Percentiles rank a stretch among this genome's conserved stretches.
Evolutionary conservation across 805 yeast genomes (phyloP).

Genomic region (Candida dajiaensis): DNA sequence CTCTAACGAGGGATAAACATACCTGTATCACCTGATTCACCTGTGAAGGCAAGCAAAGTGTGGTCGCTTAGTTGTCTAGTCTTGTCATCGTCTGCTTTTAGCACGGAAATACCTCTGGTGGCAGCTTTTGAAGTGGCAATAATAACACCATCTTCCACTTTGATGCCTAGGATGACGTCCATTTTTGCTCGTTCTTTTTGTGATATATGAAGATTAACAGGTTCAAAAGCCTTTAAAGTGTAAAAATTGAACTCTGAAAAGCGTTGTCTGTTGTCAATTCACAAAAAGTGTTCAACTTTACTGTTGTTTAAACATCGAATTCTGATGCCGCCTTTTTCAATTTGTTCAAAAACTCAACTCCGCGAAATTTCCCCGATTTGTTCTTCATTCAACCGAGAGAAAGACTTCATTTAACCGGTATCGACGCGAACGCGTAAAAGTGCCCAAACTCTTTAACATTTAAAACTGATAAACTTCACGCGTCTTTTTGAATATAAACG

Average conservation of each 20-base stretch:
- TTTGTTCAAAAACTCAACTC: background rate
- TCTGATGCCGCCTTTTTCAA: background rate
- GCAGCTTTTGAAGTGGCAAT: constrained; percentile 94
- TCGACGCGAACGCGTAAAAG: background rate
- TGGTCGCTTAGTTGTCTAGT: constrained; percentile 70
- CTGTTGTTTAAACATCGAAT: too few relatives aligned
- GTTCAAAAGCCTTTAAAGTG: background rate
- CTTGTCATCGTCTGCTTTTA: constrained; percentile 76
- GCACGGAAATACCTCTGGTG: constrained; percentile 81
- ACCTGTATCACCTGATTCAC: constrained; percentile 92
- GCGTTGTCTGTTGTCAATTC: background rate
- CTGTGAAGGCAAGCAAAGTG: constrained; percentile 81
- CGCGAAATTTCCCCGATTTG: background rate
- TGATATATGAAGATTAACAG: background rate
- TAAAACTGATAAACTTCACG: background rate
- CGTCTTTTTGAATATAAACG: background rate
- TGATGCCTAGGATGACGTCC: constrained; percentile 90
- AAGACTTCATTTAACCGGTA: background rate
- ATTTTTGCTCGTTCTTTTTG: constrained; percentile 30
- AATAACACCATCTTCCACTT: constrained; percentile 72
- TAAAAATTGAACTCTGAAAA: background rate
- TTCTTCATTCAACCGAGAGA: background rate
- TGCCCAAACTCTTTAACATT: too few relatives aligned
- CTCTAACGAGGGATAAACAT: constrained; percentile 7
- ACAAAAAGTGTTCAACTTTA: too few relatives aligned